A percentile compares a stretch with the other conserved stretches of the same genome.
phyloP scores from a whole-genome alignment of 2,329 filamentous ascomycete genomes.

The Arthrinium puccinioides region DNA sequence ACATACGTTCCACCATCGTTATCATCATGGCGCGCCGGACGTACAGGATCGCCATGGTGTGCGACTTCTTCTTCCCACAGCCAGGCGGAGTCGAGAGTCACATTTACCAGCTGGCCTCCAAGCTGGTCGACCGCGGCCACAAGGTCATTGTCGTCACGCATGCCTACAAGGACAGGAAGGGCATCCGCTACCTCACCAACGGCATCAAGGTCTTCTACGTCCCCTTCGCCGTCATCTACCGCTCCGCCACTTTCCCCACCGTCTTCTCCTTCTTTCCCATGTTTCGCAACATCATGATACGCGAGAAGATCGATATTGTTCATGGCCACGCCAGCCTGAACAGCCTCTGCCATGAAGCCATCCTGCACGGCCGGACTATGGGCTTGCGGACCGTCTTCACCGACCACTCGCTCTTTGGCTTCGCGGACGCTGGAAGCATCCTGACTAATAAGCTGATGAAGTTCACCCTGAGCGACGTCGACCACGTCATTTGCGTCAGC shows the following conservation, averaged over 20 bases:
- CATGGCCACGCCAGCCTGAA: constrained; percentile 95
- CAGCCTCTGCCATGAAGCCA: constrained; percentile 88
- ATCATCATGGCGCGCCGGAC: constrained; percentile 46
- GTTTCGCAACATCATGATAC: constrained; percentile 92
- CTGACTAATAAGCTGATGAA: constrained; percentile 96
- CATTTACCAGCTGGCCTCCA: constrained; percentile 94
- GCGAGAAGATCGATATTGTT: constrained; percentile 93
- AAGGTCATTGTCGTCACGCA: constrained; percentile 98
- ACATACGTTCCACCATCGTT: no score
- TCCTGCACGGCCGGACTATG: constrained; percentile 93
- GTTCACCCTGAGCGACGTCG: constrained; percentile 91
- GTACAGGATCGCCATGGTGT: constrained; percentile 81
- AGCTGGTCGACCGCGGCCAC: constrained; percentile 94
- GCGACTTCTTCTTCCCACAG: constrained; percentile 99
- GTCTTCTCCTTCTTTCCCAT: constrained; percentile 98
- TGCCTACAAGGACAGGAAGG: constrained; percentile 83
- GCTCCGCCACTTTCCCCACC: constrained; percentile 86
- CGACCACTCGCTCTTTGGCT: constrained; percentile 94
- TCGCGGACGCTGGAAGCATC: constrained; percentile 92
- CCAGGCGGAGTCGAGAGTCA: constrained; percentile 95
- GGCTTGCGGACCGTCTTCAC: constrained; percentile 93
- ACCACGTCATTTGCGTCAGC: constrained; percentile 97
- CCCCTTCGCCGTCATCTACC: constrained; percentile 92
- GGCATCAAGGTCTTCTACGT: constrained; percentile 98
- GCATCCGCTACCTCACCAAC: constrained; percentile 92